Evolutionary conservation across 169 alveolate genomes (phyloP).

Genomic region (Plasmodium coatneyi): DNA sequence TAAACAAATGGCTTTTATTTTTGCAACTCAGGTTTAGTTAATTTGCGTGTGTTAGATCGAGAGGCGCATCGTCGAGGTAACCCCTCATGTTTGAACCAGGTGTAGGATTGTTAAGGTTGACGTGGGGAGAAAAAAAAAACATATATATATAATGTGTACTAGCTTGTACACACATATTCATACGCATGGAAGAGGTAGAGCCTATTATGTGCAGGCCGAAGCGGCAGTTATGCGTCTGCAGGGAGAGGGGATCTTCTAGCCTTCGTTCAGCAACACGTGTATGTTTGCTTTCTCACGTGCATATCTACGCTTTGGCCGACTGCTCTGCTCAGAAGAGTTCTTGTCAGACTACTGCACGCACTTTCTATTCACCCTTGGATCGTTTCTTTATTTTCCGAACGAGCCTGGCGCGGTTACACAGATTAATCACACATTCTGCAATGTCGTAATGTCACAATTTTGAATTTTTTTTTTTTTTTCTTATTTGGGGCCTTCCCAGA

Average conservation of each 20-base stretch:
- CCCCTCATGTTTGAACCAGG: background rate
- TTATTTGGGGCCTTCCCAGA: background rate
- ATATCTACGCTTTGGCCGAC: background rate
- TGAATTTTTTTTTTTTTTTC: background rate
- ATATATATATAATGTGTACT: background rate
- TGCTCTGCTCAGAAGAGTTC: background rate
- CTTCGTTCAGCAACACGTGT: background rate
- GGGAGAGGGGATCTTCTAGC: background rate
- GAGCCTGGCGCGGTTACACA: background rate
- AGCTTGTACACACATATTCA: background rate
- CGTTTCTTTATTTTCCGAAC: background rate
- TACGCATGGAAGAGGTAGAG: background rate
- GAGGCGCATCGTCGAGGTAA: background rate
- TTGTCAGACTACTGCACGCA: background rate
- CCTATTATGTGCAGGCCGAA: background rate
- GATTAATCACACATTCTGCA: background rate
- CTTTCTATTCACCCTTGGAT: background rate
- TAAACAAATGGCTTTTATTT: background rate
- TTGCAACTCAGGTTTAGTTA: background rate
- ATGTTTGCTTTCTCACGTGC: background rate
- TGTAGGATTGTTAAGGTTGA: background rate
- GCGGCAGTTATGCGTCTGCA: background rate
- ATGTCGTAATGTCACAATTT: background rate
- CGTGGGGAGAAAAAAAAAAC: background rate
- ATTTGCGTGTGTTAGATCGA: background rate